phyloP scores from a whole-genome alignment of 1,284 basidiomycete genomes.

The Irpex sp. region DNA sequence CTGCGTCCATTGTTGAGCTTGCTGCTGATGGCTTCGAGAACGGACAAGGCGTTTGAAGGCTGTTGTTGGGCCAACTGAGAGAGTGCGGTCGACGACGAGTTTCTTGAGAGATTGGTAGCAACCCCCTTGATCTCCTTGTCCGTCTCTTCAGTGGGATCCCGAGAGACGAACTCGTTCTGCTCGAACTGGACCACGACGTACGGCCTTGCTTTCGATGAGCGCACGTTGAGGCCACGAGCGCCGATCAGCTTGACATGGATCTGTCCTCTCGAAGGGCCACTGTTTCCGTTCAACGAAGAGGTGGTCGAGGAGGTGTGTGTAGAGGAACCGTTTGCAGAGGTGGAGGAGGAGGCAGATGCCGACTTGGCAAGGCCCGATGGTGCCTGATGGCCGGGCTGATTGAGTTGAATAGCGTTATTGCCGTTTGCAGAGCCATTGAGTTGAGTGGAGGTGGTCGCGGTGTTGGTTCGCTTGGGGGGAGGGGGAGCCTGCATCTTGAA shows the following conservation, averaged over 20 bases:
- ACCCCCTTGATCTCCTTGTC: slow-evolving; percentile 85
- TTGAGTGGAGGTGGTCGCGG: slow-evolving; percentile 3
- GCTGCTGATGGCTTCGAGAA: slow-evolving; percentile 66
- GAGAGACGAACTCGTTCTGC: slow-evolving; percentile 96
- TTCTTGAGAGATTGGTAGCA: slow-evolving; percentile 58
- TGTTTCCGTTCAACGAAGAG: slow-evolving; percentile 23
- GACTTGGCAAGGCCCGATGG: slow-evolving; percentile 14
- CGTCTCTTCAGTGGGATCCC: slow-evolving; percentile 85
- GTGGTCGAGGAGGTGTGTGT: slow-evolving; percentile 31
- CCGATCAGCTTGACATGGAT: slow-evolving; percentile 95
- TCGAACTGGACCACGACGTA: slow-evolving; percentile 99
- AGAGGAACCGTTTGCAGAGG: slow-evolving; percentile 17
- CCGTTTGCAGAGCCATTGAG: slow-evolving; percentile 25
- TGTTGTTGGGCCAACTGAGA: slow-evolving; percentile 23
- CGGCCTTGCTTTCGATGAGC: slow-evolving; percentile 66
- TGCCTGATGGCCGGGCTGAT: slow-evolving; percentile 1
- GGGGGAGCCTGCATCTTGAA: slow-evolving; percentile 73
- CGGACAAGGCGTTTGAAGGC: slow-evolving; percentile 18
- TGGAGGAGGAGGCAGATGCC: slow-evolving; percentile 9
- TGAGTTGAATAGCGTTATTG: slow-evolving; percentile 1
- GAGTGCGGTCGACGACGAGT: slow-evolving; percentile 58
- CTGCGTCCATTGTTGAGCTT: slow-evolving; percentile 46
- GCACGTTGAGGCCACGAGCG: slow-evolving; percentile 82
- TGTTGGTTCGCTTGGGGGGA: slow-evolving; percentile 33
- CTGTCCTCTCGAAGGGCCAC: slow-evolving; percentile 63